A percentile compares a stretch with the other conserved stretches of the same genome.
Conservation (phyloP, 2,329 filamentous ascomycete species). For the Thelonectria discophora region DNA sequence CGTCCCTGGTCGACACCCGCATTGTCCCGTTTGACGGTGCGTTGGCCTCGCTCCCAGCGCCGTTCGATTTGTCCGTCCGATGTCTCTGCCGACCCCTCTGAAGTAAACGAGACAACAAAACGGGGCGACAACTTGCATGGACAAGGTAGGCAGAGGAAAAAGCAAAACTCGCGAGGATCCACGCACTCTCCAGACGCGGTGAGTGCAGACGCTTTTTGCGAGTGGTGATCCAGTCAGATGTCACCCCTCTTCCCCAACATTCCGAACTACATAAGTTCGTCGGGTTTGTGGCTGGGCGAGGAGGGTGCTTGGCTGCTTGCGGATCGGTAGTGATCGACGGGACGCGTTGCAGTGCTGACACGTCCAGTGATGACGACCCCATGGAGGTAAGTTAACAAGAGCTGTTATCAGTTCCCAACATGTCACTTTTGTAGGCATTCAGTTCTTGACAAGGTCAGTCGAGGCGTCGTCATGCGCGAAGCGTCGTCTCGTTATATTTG, state of each 20-base stretch:
- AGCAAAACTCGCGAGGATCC: background rate
- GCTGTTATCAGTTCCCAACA: background rate
- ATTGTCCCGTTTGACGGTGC: background rate
- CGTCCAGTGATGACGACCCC: background rate
- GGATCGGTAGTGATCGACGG: background rate
- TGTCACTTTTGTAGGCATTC: background rate
- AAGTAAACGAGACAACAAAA: background rate
- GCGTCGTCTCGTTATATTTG: background rate
- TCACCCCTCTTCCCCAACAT: background rate
- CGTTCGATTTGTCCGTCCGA: too few species aligned
- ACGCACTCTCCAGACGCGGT: background rate
- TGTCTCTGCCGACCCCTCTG: background rate
- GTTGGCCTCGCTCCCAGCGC: too few species aligned
- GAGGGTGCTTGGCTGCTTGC: background rate
- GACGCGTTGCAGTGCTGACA: background rate
- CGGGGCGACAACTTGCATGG: background rate
- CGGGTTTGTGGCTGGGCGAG: background rate
- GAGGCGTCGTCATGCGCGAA: background rate
- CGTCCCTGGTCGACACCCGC: background rate
- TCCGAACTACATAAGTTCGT: background rate
- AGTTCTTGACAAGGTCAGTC: background rate
- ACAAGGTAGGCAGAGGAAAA: background rate
- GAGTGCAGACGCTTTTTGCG: background rate
- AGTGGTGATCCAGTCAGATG: background rate
- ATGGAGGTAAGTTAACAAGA: background rate